Conservation (phyloP, 1,284 basidiomycete genomes). For the Austroboletus rostrupii region DNA sequence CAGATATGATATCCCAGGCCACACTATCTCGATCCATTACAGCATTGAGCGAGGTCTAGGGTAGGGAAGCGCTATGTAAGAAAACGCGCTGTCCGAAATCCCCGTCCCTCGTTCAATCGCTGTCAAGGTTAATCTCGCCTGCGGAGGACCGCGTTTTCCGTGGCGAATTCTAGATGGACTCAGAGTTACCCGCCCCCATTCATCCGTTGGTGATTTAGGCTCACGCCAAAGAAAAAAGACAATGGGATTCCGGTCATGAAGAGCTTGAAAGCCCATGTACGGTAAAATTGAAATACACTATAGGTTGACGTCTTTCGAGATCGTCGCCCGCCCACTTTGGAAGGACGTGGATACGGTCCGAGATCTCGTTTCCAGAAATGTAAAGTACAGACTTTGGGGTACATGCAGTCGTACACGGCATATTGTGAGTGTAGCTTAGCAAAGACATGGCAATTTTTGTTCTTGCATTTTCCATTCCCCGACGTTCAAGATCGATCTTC, state of each 20-base stretch:
- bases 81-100: conserved; percentile 9
- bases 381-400: neutral
- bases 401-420: conserved; percentile 5
- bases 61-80: conserved; percentile 1
- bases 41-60: conserved; percentile 15
- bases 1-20: neutral
- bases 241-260: conserved; percentile 12
- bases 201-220: neutral
- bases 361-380: conserved; percentile 8
- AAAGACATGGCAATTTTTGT: conserved; percentile 9
- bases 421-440: conserved; percentile 1
- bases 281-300: neutral
- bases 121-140: conserved; percentile 28
- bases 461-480: neutral
- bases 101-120: conserved; percentile 12
- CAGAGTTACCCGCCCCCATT: neutral
- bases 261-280: conserved; percentile 2
- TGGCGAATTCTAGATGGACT: conserved; percentile 15
- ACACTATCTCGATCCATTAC: conserved; percentile 16
- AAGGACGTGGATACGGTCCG: conserved; percentile 23
- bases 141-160: neutral
- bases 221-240: conserved; percentile 1
- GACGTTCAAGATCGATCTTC: too few relatives aligned
- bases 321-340: conserved; percentile 21
- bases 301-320: conserved; percentile 14